Evolutionary conservation across 352 stramenopile genomes (phyloP).

Genomic region (Globisporangium emineosum): DNA sequence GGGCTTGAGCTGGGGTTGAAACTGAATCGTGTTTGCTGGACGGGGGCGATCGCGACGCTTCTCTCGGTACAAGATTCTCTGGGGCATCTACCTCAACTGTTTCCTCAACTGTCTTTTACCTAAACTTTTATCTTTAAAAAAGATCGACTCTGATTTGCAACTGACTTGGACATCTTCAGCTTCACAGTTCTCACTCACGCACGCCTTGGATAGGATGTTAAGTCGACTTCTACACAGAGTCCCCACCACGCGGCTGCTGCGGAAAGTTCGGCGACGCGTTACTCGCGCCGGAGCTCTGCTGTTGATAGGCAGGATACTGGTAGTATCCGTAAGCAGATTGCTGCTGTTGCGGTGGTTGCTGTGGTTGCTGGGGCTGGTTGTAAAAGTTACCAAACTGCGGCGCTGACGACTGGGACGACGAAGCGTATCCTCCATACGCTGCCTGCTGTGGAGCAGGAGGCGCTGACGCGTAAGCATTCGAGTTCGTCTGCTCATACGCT

Average conservation of each 20-base stretch:
- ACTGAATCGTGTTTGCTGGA: no score
- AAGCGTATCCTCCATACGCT: slow-evolving; percentile 25
- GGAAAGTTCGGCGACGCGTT: neutral
- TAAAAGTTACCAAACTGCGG: slow-evolving; percentile 41
- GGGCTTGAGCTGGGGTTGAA: no score
- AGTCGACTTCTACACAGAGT: slow-evolving; percentile 2
- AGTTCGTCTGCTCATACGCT: slow-evolving; percentile 35
- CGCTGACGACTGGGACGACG: slow-evolving; percentile 28
- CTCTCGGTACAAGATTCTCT: no score
- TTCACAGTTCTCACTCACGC: neutral
- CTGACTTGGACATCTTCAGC: neutral
- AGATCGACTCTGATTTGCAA: no score
- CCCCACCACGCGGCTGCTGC: neutral
- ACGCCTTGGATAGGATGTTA: no score
- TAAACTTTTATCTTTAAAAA: no score
- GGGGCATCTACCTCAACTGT: no score
- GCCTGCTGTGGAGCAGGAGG: slow-evolving; percentile 12
- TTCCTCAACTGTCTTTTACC: no score
- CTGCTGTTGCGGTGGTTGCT: slow-evolving; percentile 11
- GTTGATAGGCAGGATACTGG: slow-evolving; percentile 40
- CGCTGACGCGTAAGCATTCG: slow-evolving; percentile 8
- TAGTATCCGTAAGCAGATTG: slow-evolving; percentile 31
- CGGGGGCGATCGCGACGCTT: no score
- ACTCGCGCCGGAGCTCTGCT: slow-evolving; percentile 13
- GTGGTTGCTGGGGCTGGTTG: slow-evolving; percentile 29